Evolutionary conservation across 2,329 filamentous ascomycete genomes (phyloP).

Genomic region (Lecanicillium sp.): DNA sequence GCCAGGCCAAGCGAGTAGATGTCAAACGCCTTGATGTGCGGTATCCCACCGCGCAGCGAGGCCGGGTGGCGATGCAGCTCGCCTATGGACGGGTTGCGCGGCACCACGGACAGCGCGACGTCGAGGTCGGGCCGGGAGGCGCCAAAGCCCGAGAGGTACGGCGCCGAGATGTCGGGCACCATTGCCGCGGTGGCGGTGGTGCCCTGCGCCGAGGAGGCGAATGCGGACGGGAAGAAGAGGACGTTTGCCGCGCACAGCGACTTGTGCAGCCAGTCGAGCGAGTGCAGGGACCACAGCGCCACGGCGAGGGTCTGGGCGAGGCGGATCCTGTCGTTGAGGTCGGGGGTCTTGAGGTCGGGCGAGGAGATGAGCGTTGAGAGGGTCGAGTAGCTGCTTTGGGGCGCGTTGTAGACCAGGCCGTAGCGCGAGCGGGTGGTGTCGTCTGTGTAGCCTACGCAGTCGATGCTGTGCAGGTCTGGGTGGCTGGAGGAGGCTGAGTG

Average conservation of each 20-base stretch:
- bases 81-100: constrained; percentile 31
- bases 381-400: constrained; percentile 26
- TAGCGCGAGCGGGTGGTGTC: constrained; percentile 29
- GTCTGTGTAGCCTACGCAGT: constrained; percentile 39
- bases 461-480: constrained; percentile 37
- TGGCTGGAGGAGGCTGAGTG: constrained; percentile 34
- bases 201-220: constrained; percentile 23
- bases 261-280: constrained; percentile 49
- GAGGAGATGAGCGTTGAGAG: constrained; percentile 30
- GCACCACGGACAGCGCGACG: constrained; percentile 38
- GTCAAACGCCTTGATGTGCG: constrained; percentile 41
- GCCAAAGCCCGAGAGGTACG: constrained; percentile 45
- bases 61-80: constrained; percentile 39
- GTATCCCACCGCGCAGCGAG: constrained; percentile 27
- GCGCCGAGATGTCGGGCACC: constrained; percentile 30
- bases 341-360: constrained; percentile 32
- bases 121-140: constrained; percentile 43
- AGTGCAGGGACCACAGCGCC: constrained; percentile 41
- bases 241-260: constrained; percentile 45
- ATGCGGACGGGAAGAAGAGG: constrained; percentile 40
- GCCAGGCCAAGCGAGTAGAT: constrained; percentile 44
- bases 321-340: constrained; percentile 32
- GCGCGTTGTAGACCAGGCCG: constrained; percentile 33
- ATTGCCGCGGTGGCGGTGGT: constrained; percentile 25
- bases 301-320: constrained; percentile 34